A percentile compares a stretch with the other conserved stretches of the same genome.
phyloP scores from a whole-genome alignment of 208 protist species.

The Trypanosoma lewisi region DNA sequence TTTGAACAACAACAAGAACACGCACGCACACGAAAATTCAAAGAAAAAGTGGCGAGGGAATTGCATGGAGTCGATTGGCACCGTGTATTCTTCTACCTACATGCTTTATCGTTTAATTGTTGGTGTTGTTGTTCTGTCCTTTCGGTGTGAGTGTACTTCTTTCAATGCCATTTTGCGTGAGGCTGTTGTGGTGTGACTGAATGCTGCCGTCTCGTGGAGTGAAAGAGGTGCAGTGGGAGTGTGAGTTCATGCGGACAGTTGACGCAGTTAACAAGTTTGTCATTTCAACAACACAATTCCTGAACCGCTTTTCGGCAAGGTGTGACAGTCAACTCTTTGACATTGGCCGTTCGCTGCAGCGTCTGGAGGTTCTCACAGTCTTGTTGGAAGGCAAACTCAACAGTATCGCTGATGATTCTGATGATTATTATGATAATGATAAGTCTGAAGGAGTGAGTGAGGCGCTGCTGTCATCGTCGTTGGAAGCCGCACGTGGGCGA shows the following conservation, averaged over 20 bases:
- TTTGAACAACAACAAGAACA: too few species aligned
- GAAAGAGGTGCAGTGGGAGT: slow-evolving; percentile 25
- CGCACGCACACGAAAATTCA: too few species aligned
- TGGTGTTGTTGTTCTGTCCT: too few species aligned
- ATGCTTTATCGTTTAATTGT: too few species aligned
- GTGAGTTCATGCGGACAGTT: slow-evolving; percentile 49
- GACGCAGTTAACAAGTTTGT: slow-evolving; percentile 76
- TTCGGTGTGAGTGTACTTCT: background rate
- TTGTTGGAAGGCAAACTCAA: slow-evolving; percentile 76
- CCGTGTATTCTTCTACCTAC: too few species aligned
- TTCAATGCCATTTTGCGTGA: background rate
- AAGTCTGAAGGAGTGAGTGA: slow-evolving; percentile 10
- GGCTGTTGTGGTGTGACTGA: background rate
- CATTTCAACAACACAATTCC: slow-evolving; percentile 69
- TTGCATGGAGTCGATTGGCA: too few species aligned
- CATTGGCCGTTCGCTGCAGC: slow-evolving; percentile 38
- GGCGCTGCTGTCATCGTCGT: background rate
- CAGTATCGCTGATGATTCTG: slow-evolving; percentile 32
- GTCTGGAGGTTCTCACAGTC: slow-evolving; percentile 59
- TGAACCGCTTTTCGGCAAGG: slow-evolving; percentile 76
- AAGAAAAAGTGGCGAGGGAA: too few species aligned
- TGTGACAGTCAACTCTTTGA: slow-evolving; percentile 70
- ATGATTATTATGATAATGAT: slow-evolving; percentile 8
- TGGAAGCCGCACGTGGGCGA: background rate
- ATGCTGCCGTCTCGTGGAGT: slow-evolving; percentile 12